Base-by-base conservation (phyloP, 805 yeast species). In the Ogataea siamensis region DNA sequence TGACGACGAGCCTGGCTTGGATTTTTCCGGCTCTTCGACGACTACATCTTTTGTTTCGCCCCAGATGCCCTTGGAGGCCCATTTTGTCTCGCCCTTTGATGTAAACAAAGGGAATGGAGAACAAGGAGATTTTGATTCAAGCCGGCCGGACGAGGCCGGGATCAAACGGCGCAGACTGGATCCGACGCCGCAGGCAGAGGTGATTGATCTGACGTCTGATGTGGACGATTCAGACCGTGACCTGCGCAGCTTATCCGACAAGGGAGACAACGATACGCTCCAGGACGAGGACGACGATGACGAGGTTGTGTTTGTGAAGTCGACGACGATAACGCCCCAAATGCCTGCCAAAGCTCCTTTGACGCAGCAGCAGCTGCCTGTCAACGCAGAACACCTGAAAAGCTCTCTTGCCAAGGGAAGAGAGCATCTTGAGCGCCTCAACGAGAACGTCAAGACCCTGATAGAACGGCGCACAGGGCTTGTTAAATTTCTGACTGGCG, bases 131-230 rank as follows among this genome's bases (percentile, higher is more conserved):
- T n/a, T n/a, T n/a, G n/a, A n/a, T n/a, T n/a, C n/a, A n/a, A n/a
- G n/a, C n/a, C n/a, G n/a, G n/a, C n/a, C n/a, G n/a, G n/a, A n/a
- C n/a, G n/a, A n/a, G n/a, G n/a, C n/a, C 21, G 13, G 16, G 11
- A 5, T 11, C 8, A 31, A 31, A 10, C 34, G 34, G 12, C 25
- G 18, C 8, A 31, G 22, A 11, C 11, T 23, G 11, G 34, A 31
- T n/a, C 34, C 26, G 20, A 13, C 13, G 10, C 9, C 17, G 8
- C 16, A 18, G 5, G 16, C 31, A 2, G 34, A 31, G 23, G 43
- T 48, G 29, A 43, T 46, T 10, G 52, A 48, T 32, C 29, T 48
- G 30, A 48, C 52, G 9, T 43, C 48, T 2, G 49, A 46, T 12
- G 33, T 11, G 15, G 49, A 39, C 12, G 44, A 37, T 9, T n/a